Evolutionary conservation across 1,139 yeast genomes (phyloP), one percentile per base, ranked within the genome.

Genomic region (Ogataea hybrid): DNA sequence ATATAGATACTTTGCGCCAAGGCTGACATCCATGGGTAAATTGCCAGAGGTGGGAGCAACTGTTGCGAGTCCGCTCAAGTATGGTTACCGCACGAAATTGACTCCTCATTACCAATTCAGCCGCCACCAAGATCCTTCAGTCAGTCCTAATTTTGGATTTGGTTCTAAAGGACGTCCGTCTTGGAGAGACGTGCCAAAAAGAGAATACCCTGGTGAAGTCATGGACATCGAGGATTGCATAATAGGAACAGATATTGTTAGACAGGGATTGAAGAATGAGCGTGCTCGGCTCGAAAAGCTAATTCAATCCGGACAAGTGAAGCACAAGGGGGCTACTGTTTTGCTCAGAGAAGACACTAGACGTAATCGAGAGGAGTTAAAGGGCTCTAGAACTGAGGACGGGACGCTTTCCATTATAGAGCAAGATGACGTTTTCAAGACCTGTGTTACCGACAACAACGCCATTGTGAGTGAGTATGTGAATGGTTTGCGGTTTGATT

Each of bases 51-150:
- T 92, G 25, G 72, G 72, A 9, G 65, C 69, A 3, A 90, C 97
- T 0, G 80, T 86, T 35, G 79, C 84, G 4, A 85, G 96, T 3
- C 98, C 98, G 4, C 66, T 79, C 47, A 74, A 81, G 52, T 86
- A 75, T 59, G 71, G 73, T 34, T 92, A 92, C 65, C 71, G 98
- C 60, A 92, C 98, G 1, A 92, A 92, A 59, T 73, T 92, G 39
- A 92, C 98, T 1, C 98, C 98, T 4, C 98, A 92, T 68, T 92
- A 90, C 65, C 92, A 88, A 58, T 69, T 88, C 32, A 95, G 95
- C n/a, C 70, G 68, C 39, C 62, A 49, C 21, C 67, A 42, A 65
- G 69, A 46, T 49, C 63, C 40, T 58, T 60, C 64, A 34, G 61
- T 62, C 28, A 66, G 77, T 35, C 96, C 97, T 16, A 78, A 85